Percentiles rank a stretch among this genome's conserved stretches.
Evolutionary conservation across 352 stramenopile species (phyloP).

Genomic region (Phytophthora litchii): DNA sequence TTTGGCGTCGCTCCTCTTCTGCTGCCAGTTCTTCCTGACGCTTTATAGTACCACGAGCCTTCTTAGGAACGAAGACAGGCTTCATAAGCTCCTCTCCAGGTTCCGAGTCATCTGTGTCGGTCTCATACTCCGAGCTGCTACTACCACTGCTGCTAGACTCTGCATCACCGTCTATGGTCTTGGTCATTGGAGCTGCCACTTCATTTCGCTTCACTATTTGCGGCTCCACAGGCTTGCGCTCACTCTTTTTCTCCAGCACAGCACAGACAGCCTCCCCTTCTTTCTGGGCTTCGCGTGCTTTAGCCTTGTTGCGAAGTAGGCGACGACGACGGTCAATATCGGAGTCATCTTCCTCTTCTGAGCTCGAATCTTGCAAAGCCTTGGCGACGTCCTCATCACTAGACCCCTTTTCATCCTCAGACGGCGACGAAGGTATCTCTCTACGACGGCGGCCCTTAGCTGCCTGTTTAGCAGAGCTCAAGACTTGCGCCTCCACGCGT

Average conservation of each 20-base stretch:
- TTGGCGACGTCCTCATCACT: constrained; percentile 47
- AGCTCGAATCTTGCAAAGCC: constrained; percentile 77
- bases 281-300: constrained; percentile 24
- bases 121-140: constrained; percentile 81
- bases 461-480: constrained; percentile 27
- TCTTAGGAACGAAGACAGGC: constrained; percentile 92
- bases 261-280: background rate
- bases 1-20: constrained; percentile 67
- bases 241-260: constrained; percentile 16
- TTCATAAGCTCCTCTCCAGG: constrained; percentile 84
- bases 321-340: constrained; percentile 67
- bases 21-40: constrained; percentile 77
- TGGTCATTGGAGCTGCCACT: background rate
- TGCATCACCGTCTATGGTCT: constrained; percentile 23
- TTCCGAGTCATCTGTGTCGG: constrained; percentile 80
- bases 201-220: constrained; percentile 44
- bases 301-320: constrained; percentile 63
- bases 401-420: constrained; percentile 22
- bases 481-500: constrained; percentile 67
- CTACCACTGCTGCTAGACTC: constrained; percentile 54
- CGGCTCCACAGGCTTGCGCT: constrained; percentile 32
- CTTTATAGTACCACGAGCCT: constrained; percentile 84
- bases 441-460: constrained; percentile 13
- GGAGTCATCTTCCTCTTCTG: constrained; percentile 72
- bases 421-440: constrained; percentile 16